These are phyloP conservation scores for Coemansia sp. DNA, from an alignment of 192 early-diverging fungal genomes.

Conservation along the genomic window DNA sequence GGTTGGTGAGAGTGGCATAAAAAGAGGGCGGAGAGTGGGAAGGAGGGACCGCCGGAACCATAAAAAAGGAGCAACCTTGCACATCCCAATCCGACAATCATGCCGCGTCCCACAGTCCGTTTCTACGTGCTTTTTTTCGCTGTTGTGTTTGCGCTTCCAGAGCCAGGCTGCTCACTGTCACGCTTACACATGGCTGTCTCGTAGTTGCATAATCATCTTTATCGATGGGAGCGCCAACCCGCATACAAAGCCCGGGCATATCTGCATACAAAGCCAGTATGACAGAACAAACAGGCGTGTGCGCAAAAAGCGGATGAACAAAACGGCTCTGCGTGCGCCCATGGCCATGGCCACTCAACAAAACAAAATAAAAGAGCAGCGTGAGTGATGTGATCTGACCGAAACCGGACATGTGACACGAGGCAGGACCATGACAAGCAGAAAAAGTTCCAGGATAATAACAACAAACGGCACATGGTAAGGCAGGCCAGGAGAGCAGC, in stretches of 20 bases:
- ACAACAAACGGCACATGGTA: neutral
- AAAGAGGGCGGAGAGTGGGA: neutral
- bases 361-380: neutral
- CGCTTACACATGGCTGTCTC: neutral
- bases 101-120: neutral
- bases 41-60: conserved; percentile 8
- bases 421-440: conserved; percentile 2
- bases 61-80: neutral
- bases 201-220: neutral
- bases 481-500: neutral
- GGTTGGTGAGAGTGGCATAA: neutral
- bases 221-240: neutral
- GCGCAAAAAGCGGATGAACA: neutral
- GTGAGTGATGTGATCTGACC: neutral
- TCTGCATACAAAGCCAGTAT: neutral
- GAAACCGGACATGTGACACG: conserved; percentile 9
- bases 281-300: neutral
- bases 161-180: neutral
- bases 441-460: neutral
- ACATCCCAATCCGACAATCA: neutral
- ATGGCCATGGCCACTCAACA: neutral
- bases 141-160: neutral
- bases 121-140: conserved; percentile 1
- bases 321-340: neutral
- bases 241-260: neutral